A percentile compares a stretch with the other conserved stretches of the same genome.
Conservation (phyloP, 1,284 basidiomycete species). For the Leccinum insolens region DNA sequence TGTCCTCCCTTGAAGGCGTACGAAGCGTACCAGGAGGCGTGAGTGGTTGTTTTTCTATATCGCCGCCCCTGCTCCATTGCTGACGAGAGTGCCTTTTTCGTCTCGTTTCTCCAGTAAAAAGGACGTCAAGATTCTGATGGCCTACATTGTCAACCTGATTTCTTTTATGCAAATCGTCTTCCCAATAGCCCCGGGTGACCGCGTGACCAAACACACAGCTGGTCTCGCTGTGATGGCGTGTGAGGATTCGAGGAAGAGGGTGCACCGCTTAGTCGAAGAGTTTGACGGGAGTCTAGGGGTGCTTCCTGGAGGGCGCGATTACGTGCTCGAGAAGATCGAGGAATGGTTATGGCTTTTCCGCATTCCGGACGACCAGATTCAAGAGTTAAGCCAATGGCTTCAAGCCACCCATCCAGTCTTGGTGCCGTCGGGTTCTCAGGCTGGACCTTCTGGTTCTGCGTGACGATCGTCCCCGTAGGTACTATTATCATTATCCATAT, state of each 20-base stretch:
- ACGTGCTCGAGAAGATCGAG: slow-evolving; percentile 16
- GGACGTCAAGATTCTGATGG: neutral
- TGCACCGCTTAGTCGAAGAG: neutral
- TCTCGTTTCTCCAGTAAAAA: slow-evolving; percentile 3
- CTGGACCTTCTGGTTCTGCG: neutral
- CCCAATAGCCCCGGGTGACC: neutral
- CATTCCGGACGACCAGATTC: slow-evolving; percentile 7
- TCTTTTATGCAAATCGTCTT: slow-evolving; percentile 24
- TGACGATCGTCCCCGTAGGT: neutral
- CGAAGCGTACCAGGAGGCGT: slow-evolving; percentile 10
- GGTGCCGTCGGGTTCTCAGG: neutral
- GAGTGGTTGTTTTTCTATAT: slow-evolving; percentile 2
- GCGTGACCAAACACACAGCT: neutral
- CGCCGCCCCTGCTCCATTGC: neutral
- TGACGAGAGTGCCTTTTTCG: neutral
- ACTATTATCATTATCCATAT: neutral
- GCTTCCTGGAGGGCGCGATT: slow-evolving; percentile 6
- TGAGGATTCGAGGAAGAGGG: neutral
- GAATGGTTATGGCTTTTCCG: slow-evolving; percentile 16
- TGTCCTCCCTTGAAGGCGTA: slow-evolving; percentile 15
- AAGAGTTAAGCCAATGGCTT: neutral
- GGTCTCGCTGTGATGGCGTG: neutral
- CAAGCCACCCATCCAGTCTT: neutral
- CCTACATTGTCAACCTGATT: slow-evolving; percentile 27
- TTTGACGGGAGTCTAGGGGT: slow-evolving; percentile 8